These are phyloP conservation scores for Candida coquimbonensis DNA, from an alignment of 805 yeast genomes.

Conservation along the genomic window DNA sequence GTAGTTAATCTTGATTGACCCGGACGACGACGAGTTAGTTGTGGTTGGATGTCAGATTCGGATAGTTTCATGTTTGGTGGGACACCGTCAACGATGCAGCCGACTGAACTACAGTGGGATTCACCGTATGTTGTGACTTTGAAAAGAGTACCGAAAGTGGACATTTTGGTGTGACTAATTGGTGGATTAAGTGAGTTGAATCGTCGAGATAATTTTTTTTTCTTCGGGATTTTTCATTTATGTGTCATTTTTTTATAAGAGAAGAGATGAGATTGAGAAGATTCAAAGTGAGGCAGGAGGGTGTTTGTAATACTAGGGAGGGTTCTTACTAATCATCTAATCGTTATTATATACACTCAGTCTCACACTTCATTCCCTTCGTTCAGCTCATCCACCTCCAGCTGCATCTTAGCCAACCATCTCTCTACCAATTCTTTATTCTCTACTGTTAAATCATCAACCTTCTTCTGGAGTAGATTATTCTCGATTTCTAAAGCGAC, in stretches of 20 bases:
- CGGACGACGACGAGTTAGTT: conserved; percentile 93
- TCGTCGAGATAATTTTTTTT: conserved; percentile 1
- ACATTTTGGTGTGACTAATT: conserved; percentile 36
- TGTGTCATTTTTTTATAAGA: background rate
- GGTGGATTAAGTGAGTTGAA: background rate
- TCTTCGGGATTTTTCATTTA: background rate
- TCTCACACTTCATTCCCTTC: background rate
- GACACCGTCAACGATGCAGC: conserved; percentile 96
- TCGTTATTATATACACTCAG: no score
- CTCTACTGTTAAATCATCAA: conserved; percentile 36
- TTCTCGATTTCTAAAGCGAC: conserved; percentile 53
- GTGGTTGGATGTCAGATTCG: conserved; percentile 91
- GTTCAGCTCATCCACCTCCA: conserved; percentile 56
- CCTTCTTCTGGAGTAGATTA: conserved; percentile 28
- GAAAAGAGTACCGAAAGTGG: conserved; percentile 58
- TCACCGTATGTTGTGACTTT: conserved; percentile 96
- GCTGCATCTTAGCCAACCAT: conserved; percentile 50
- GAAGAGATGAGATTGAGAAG: no score
- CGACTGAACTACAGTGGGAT: conserved; percentile 95
- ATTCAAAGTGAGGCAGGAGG: no score
- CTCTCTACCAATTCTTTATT: conserved; percentile 45
- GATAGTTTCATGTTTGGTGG: conserved; percentile 84
- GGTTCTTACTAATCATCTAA: no score
- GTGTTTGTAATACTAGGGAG: no score
- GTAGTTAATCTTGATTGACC: conserved; percentile 91